A percentile compares a stretch with the other conserved stretches of the same genome.
These are phyloP conservation scores for Hyaloscypha finlandica DNA, from an alignment of 495 filamentous ascomycete genomes.

Conservation along the genomic window DNA sequence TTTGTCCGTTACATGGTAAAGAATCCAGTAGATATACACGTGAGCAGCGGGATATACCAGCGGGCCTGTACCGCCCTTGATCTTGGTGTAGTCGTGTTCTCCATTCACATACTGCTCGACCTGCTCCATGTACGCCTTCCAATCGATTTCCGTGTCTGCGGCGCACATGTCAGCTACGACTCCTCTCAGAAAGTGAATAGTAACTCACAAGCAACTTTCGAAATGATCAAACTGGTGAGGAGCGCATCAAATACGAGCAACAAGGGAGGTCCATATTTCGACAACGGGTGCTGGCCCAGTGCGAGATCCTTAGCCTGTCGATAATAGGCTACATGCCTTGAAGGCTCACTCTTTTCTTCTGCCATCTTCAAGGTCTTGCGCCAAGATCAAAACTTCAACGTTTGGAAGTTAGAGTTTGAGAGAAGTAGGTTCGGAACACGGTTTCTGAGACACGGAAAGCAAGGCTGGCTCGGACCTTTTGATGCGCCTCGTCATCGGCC, in stretches of 20 bases:
- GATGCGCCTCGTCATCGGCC: background rate
- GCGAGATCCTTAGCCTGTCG: slow-evolving; percentile 23
- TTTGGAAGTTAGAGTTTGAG: background rate
- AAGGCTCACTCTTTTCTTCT: slow-evolving; percentile 7
- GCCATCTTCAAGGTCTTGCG: background rate
- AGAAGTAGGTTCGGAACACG: background rate
- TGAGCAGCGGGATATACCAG: slow-evolving; percentile 93
- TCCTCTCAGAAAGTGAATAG: background rate
- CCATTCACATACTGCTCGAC: slow-evolving; percentile 75
- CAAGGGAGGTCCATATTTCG: slow-evolving; percentile 46
- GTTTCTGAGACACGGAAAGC: background rate
- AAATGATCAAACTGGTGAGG: slow-evolving; percentile 75
- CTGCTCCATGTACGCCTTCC: slow-evolving; percentile 96
- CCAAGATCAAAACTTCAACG: background rate
- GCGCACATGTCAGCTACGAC: slow-evolving; percentile 2
- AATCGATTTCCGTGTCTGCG: slow-evolving; percentile 97
- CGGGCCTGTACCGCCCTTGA: slow-evolving; percentile 88
- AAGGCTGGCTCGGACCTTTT: background rate
- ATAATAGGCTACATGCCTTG: slow-evolving; percentile 12
- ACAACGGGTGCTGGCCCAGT: slow-evolving; percentile 24
- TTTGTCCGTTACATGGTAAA: slow-evolving; percentile 75
- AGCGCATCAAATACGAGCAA: slow-evolving; percentile 73
- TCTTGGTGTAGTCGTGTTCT: slow-evolving; percentile 83
- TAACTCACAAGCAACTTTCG: slow-evolving; percentile 81
- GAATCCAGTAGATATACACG: slow-evolving; percentile 82